Evolutionary conservation across 2,329 filamentous ascomycete species (phyloP).

Genomic region (Colletotrichum sp.): DNA sequence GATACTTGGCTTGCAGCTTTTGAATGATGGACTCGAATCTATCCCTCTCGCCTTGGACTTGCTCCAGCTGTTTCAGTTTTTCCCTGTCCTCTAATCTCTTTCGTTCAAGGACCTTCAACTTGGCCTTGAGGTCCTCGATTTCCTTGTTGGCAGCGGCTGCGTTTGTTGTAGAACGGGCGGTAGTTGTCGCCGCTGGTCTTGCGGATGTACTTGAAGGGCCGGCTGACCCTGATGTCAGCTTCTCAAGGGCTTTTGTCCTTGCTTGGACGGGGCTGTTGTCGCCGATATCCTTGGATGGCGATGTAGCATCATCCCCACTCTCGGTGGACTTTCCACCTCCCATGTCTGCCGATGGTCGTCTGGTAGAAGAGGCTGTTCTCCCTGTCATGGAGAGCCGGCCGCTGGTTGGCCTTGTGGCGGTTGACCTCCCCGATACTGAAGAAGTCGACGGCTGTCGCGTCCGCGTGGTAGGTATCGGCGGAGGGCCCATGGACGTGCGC

Average conservation of each 20-base stretch:
- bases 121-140: slow-evolving; percentile 87
- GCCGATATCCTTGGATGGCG: slow-evolving; percentile 56
- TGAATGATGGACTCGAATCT: slow-evolving; percentile 86
- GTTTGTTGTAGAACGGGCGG: slow-evolving; percentile 39
- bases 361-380: slow-evolving; percentile 38
- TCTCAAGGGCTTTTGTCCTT: slow-evolving; percentile 58
- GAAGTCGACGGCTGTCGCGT: slow-evolving; percentile 51
- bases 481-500: slow-evolving; percentile 73
- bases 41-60: slow-evolving; percentile 76
- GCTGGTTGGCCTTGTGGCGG: slow-evolving; percentile 42
- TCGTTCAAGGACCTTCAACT: slow-evolving; percentile 85
- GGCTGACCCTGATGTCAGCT: slow-evolving; percentile 44
- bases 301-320: slow-evolving; percentile 41
- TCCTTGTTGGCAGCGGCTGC: slow-evolving; percentile 65
- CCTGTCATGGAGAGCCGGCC: slow-evolving; percentile 45
- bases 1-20: slow-evolving; percentile 88
- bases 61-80: slow-evolving; percentile 79
- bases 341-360: slow-evolving; percentile 53
- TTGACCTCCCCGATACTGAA: slow-evolving; percentile 31
- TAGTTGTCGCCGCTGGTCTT: slow-evolving; percentile 30
- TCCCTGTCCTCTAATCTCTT: slow-evolving; percentile 87
- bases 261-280: slow-evolving; percentile 58
- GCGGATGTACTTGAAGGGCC: slow-evolving; percentile 33
- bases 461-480: slow-evolving; percentile 53
- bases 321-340: slow-evolving; percentile 44